Percentiles rank a stretch among this genome's conserved stretches.
Evolutionary conservation across 208 protist genomes (phyloP).

Genomic region (Trypanosoma avium): DNA sequence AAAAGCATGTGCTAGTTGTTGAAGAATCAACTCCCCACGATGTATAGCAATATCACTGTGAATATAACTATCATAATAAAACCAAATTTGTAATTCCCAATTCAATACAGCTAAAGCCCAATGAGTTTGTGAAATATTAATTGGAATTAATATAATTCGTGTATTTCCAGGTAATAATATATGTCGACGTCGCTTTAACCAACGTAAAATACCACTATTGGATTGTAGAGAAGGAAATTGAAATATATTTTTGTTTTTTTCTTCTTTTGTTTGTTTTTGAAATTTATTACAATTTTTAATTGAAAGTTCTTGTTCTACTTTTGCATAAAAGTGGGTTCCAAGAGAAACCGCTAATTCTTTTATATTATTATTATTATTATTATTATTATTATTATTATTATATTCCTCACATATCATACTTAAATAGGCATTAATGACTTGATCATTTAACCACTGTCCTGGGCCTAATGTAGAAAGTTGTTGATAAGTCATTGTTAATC

Average conservation of each 20-base stretch:
- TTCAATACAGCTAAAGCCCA: conserved; percentile 74
- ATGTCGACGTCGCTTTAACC: conserved; percentile 66
- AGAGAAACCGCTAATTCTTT: conserved; percentile 37
- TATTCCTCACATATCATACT: conserved; percentile 56
- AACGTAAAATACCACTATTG: conserved; percentile 57
- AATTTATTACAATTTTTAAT: no score
- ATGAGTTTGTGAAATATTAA: conserved; percentile 72
- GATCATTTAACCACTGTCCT: conserved; percentile 71
- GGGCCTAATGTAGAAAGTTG: conserved; percentile 59
- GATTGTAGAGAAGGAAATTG: conserved; percentile 31
- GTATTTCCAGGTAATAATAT: conserved; percentile 45
- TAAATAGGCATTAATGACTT: conserved; percentile 84
- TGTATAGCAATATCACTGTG: conserved; percentile 13
- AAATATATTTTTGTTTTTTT: no score
- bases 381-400: conserved; percentile 13
- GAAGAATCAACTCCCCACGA: conserved; percentile 31
- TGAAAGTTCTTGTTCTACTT: conserved; percentile 66
- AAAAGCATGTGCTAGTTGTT: conserved; percentile 40
- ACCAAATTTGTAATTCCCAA: conserved; percentile 37
- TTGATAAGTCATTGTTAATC: conserved; percentile 50
- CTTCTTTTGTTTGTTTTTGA: no score
- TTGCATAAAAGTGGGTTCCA: conserved; percentile 81
- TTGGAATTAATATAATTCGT: conserved; percentile 65
- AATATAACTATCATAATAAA: conserved; percentile 75
- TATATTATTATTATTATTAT: conserved; percentile 13